Percentiles rank a stretch among this genome's conserved stretches.
These are phyloP conservation scores for Ormosia emarginata DNA, from an alignment of 306 rosid genomes.

Conservation along the genomic window DNA sequence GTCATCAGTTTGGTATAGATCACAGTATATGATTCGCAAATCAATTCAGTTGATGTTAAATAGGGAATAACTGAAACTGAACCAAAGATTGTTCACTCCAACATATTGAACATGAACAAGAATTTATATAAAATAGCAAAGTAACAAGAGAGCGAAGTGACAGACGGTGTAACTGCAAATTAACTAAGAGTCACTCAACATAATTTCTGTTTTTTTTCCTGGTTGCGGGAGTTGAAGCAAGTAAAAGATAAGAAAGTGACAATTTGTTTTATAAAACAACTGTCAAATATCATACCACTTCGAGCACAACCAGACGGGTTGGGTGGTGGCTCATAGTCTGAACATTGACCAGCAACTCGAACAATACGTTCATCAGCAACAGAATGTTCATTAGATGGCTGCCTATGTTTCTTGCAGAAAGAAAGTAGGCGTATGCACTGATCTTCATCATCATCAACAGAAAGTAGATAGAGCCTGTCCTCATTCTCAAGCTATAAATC, in stretches of 20 bases:
- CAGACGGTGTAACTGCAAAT: not conserved
- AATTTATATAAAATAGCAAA: not conserved
- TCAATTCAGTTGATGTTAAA: not conserved
- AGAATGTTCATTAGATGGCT: slow-evolving; percentile 80
- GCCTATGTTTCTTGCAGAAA: slow-evolving; percentile 94
- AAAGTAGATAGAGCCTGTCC: slow-evolving; percentile 88
- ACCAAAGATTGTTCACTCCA: not conserved
- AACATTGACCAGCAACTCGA: slow-evolving; percentile 58
- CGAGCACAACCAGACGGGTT: slow-evolving; percentile 99
- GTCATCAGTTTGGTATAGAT: not conserved
- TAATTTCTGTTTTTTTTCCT: not conserved
- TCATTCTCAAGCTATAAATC: slow-evolving; percentile 85
- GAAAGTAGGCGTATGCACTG: slow-evolving; percentile 96
- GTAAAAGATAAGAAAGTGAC: slow-evolving; percentile 2
- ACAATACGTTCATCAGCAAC: slow-evolving; percentile 70
- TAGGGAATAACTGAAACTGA: not conserved
- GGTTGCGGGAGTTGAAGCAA: slow-evolving; percentile 3
- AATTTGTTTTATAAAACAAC: not conserved
- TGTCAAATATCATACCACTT: slow-evolving; percentile 56
- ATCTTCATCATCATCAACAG: slow-evolving; percentile 92
- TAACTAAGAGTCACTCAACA: not conserved
- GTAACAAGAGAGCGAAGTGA: slow-evolving; percentile 2
- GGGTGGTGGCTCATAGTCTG: slow-evolving; percentile 76
- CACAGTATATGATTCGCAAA: not conserved
- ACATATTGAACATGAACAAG: not conserved